A percentile compares a stretch with the other conserved stretches of the same genome.
phyloP scores from a whole-genome alignment of 208 protist species.

The Wallacemonas rigidus region DNA sequence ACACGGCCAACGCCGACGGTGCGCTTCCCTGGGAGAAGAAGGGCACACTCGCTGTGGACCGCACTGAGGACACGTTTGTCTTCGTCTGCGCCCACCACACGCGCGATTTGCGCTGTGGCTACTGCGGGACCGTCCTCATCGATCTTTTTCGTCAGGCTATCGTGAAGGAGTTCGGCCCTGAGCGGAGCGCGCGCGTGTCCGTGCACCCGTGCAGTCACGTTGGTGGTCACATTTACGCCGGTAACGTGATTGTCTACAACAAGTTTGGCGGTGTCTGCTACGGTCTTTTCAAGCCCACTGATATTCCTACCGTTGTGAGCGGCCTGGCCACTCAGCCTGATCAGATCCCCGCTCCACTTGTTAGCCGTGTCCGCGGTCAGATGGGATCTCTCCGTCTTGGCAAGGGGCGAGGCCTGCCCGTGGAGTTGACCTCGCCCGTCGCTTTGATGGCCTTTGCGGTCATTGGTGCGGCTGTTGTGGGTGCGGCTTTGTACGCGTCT shows the following conservation, averaged over 20 bases:
- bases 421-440: constrained; percentile 8
- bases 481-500: background rate
- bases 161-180: constrained; percentile 31
- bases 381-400: constrained; percentile 23
- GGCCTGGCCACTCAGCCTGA: constrained; percentile 49
- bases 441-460: background rate
- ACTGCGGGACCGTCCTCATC: constrained; percentile 85
- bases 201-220: constrained; percentile 84
- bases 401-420: background rate
- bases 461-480: background rate
- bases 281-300: constrained; percentile 81
- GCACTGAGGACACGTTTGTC: constrained; percentile 80
- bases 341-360: constrained; percentile 55
- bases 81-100: constrained; percentile 85
- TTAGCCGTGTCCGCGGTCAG: constrained; percentile 57
- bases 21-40: constrained; percentile 71
- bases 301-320: constrained; percentile 66
- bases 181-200: constrained; percentile 40
- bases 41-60: constrained; percentile 69
- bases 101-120: constrained; percentile 86
- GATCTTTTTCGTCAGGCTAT: constrained; percentile 78
- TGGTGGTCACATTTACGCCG: constrained; percentile 90
- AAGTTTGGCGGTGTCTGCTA: constrained; percentile 82
- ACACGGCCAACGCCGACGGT: constrained; percentile 43
- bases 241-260: constrained; percentile 91